phyloP scores from a whole-genome alignment of 305 asterid species.

The Fraxinus sp. region DNA sequence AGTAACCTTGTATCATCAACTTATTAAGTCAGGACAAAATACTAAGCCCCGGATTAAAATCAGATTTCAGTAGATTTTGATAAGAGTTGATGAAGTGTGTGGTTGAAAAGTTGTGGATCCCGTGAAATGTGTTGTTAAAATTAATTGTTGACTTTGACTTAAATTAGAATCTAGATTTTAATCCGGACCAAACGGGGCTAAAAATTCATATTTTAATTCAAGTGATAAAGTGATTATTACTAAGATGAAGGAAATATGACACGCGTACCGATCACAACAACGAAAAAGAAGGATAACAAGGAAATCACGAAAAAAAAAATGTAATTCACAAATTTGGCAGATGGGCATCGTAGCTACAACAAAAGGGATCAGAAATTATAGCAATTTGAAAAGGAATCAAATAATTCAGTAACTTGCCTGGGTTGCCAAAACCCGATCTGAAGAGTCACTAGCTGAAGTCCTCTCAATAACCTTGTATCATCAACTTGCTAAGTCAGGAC shows the following conservation, averaged over 20 bases:
- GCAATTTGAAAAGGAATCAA: neutral
- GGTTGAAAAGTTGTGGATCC: neutral
- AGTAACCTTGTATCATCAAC: conserved; percentile 23
- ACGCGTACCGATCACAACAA: neutral
- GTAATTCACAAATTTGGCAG: neutral
- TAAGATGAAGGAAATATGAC: neutral
- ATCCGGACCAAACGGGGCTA: neutral
- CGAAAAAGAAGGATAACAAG: neutral
- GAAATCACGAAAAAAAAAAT: neutral
- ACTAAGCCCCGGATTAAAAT: neutral
- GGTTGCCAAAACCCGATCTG: conserved; percentile 16
- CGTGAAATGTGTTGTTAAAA: neutral
- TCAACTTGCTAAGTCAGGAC: neutral
- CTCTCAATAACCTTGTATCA: conserved; percentile 14
- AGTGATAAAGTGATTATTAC: neutral
- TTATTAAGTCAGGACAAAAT: neutral
- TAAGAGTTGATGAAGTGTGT: neutral
- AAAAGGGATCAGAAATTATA: neutral
- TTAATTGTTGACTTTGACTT: neutral
- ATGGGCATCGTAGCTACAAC: neutral
- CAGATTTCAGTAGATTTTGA: neutral
- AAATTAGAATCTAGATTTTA: neutral
- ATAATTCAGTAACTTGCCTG: conserved; percentile 16
- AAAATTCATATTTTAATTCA: neutral
- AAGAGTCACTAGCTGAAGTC: conserved; percentile 19